Percentiles rank a stretch among this genome's conserved stretches.
Conservation (phyloP, 768 basidiomycete species). For the Leucosporidium creatinivorum region DNA sequence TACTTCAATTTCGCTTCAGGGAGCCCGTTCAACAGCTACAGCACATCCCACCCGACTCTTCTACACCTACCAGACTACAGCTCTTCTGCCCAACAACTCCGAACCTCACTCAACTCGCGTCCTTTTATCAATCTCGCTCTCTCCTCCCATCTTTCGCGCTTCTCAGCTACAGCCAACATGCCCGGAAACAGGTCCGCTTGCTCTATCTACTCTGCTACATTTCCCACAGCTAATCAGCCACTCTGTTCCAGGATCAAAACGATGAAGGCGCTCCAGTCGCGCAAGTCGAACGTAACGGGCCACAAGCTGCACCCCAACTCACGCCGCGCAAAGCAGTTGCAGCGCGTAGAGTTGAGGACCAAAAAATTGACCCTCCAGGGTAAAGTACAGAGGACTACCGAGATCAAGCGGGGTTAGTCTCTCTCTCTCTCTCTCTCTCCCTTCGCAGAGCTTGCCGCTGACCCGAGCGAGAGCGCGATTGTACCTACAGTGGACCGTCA, state of each 20-base stretch:
- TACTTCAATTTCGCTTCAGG: too few relatives aligned
- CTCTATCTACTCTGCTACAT: too few relatives aligned
- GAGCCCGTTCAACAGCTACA: too few relatives aligned
- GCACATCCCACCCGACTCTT: too few relatives aligned
- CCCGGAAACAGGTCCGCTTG: neutral
- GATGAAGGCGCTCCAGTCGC: slow-evolving; percentile 22
- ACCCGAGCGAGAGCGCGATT: neutral
- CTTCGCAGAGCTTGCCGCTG: neutral
- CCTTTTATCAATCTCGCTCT: neutral
- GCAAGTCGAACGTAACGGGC: slow-evolving; percentile 14
- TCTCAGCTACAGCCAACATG: neutral
- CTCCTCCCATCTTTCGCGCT: neutral
- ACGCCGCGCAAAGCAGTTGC: slow-evolving; percentile 32
- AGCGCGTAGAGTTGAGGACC: slow-evolving; percentile 28
- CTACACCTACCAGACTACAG: too few relatives aligned
- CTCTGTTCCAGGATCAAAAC: slow-evolving; percentile 32
- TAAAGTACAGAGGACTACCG: slow-evolving; percentile 11
- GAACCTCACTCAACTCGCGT: neutral
- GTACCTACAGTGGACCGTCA: slow-evolving; percentile 32
- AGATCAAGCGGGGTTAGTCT: slow-evolving; percentile 14
- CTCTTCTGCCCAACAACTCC: too few relatives aligned
- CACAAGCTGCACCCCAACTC: slow-evolving; percentile 32
- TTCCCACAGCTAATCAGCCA: too few relatives aligned
- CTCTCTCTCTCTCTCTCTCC: too few relatives aligned
- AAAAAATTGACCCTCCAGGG: slow-evolving; percentile 24